These are phyloP conservation scores for Sugiyamaella sp. DNA, from an alignment of 1,139 yeast species.

Conservation along the genomic window DNA sequence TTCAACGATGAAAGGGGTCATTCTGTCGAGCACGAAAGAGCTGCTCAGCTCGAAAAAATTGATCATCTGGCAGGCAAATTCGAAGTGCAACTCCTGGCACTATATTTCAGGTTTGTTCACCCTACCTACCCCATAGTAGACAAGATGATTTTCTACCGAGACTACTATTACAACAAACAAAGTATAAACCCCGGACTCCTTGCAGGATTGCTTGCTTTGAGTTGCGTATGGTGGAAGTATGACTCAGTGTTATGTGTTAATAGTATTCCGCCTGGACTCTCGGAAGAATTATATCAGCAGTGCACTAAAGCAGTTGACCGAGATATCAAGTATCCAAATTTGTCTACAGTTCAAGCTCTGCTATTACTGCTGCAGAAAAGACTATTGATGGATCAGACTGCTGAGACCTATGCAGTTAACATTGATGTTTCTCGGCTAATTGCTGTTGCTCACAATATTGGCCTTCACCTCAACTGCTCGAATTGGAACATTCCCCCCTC, in stretches of 20 bases:
- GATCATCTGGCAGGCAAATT: conserved; percentile 33
- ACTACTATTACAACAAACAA: conserved; percentile 38
- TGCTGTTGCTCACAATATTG: conserved; percentile 41
- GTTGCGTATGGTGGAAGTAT: conserved; percentile 46
- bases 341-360: conserved; percentile 50
- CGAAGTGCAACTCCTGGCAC: conserved; percentile 41
- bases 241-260: conserved; percentile 42
- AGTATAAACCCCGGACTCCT: conserved; percentile 41
- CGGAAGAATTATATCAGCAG: conserved; percentile 38
- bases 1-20: conserved; percentile 32
- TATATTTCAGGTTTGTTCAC: conserved; percentile 42
- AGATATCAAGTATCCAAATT: conserved; percentile 44
- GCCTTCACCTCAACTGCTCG: conserved; percentile 43
- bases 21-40: conserved; percentile 27
- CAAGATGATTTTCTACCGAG: conserved; percentile 39
- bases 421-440: conserved; percentile 40
- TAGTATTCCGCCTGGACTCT: conserved; percentile 39
- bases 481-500: conserved; percentile 41
- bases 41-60: conserved; percentile 33
- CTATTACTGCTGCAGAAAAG: conserved; percentile 43
- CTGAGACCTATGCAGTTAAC: conserved; percentile 39
- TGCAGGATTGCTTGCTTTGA: conserved; percentile 43
- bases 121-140: conserved; percentile 46
- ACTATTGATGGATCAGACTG: conserved; percentile 40
- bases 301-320: conserved; percentile 41